Percentiles rank a stretch among this genome's conserved stretches.
These are phyloP conservation scores for Fusarium succisae DNA, from an alignment of 2,329 filamentous ascomycete species.

Conservation along the genomic window DNA sequence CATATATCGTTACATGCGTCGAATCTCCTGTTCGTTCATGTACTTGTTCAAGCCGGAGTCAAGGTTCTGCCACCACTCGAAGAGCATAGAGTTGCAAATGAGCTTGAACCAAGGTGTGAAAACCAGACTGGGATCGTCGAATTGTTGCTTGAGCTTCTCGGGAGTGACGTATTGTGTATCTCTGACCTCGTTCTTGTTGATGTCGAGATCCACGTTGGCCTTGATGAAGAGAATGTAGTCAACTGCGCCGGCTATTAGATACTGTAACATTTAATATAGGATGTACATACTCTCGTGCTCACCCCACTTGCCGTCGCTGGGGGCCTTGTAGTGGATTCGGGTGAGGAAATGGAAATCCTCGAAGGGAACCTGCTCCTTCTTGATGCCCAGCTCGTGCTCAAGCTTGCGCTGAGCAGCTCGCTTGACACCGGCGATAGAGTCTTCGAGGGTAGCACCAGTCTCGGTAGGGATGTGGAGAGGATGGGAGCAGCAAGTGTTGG, in stretches of 20 bases:
- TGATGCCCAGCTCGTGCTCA: conserved; percentile 93
- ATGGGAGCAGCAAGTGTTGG: conserved; percentile 99
- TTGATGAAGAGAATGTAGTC: conserved; percentile 99
- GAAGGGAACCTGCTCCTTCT: conserved; percentile 85
- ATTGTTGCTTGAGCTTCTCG: conserved; percentile 84
- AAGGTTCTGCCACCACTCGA: conserved; percentile 94
- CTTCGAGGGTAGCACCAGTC: conserved; percentile 83
- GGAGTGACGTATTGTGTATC: conserved; percentile 86
- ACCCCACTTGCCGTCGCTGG: conserved; percentile 97
- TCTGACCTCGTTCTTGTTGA: conserved; percentile 89
- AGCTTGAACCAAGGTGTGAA: conserved; percentile 99
- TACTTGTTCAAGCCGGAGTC: conserved; percentile 85
- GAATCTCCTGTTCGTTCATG: conserved; percentile 84
- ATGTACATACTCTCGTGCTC: conserved; percentile 91
- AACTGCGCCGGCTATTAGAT: conserved; percentile 62
- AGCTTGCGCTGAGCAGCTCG: conserved; percentile 92
- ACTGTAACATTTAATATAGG: background rate
- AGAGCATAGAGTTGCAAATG: conserved; percentile 97
- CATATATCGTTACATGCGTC: conserved; percentile 70
- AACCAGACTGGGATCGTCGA: conserved; percentile 79
- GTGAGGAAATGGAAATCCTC: conserved; percentile 95
- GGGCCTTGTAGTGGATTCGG: conserved; percentile 96
- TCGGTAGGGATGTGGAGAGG: conserved; percentile 91
- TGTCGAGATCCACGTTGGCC: conserved; percentile 83
- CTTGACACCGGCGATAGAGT: conserved; percentile 87